Percentiles rank a stretch among this genome's conserved stretches.
phyloP scores from a whole-genome alignment of 139 green algal genomes.

The Chlamydomonas incerta region DNA sequence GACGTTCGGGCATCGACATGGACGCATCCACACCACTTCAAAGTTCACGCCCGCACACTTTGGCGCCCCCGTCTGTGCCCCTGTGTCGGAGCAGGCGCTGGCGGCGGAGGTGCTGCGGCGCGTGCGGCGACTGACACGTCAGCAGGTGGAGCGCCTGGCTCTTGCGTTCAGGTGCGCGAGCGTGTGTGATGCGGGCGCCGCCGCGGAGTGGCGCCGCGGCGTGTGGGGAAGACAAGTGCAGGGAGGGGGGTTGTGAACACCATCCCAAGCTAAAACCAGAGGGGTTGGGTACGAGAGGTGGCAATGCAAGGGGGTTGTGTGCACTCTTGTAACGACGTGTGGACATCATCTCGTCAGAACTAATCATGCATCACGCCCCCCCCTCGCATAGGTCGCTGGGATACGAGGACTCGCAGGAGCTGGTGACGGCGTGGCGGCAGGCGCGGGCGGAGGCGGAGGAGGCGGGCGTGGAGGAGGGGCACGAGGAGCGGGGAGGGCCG shows the following conservation, averaged over 20 bases:
- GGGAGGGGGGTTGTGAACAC: too few relatives aligned
- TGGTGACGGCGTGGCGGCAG: background rate
- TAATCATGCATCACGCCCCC: too few relatives aligned
- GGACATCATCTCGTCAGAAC: too few relatives aligned
- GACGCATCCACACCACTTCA: background rate
- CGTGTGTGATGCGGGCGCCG: too few relatives aligned
- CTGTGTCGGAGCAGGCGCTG: background rate
- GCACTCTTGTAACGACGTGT: too few relatives aligned
- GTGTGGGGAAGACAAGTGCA: background rate
- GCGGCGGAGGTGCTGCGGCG: background rate
- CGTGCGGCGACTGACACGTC: background rate
- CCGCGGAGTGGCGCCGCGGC: too few relatives aligned
- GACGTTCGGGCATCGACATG: too few relatives aligned
- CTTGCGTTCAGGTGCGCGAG: background rate
- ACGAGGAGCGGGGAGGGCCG: too few relatives aligned
- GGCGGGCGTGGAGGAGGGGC: background rate
- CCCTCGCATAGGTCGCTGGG: constrained; percentile 1
- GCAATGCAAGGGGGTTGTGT: too few relatives aligned
- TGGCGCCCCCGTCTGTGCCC: background rate
- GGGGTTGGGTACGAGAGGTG: background rate
- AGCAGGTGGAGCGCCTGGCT: background rate
- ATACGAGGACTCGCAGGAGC: constrained; percentile 21
- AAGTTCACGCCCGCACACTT: too few relatives aligned
- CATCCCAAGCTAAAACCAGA: too few relatives aligned
- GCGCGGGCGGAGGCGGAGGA: too few relatives aligned